These are phyloP conservation scores for Rhypophila decipiens DNA, from an alignment of 495 filamentous ascomycete species.

Conservation along the genomic window DNA sequence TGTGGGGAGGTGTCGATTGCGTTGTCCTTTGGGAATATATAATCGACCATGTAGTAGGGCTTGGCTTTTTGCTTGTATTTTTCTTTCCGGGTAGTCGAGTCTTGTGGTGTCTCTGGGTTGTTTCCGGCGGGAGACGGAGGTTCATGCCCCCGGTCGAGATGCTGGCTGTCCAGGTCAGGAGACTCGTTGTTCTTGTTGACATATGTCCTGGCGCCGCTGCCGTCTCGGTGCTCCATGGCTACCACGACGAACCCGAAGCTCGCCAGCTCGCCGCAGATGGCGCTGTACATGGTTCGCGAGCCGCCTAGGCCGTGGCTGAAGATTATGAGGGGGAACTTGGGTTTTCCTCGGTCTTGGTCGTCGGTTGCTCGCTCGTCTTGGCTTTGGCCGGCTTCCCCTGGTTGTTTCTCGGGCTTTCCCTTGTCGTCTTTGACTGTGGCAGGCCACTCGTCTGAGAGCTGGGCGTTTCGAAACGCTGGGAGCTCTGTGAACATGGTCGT, in stretches of 20 bases:
- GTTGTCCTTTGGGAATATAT: slow-evolving; percentile 39
- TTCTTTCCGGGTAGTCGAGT: slow-evolving; percentile 3
- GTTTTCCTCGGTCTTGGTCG: slow-evolving; percentile 4
- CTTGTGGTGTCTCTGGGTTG: neutral
- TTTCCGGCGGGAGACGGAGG: too few relatives aligned
- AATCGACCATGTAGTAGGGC: slow-evolving; percentile 35
- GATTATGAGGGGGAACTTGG: slow-evolving; percentile 56
- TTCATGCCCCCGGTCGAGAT: slow-evolving; percentile 14
- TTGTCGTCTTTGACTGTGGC: too few relatives aligned
- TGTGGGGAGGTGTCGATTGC: slow-evolving; percentile 30
- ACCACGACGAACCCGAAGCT: slow-evolving; percentile 62
- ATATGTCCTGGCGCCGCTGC: slow-evolving; percentile 55
- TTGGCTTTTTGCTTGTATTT: slow-evolving; percentile 5
- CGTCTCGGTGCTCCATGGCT: slow-evolving; percentile 64
- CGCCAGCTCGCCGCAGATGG: slow-evolving; percentile 56
- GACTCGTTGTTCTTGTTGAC: slow-evolving; percentile 32
- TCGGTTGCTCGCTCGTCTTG: slow-evolving; percentile 5
- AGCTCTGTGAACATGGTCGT: slow-evolving; percentile 53
- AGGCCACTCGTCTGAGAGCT: slow-evolving; percentile 23
- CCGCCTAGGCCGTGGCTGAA: slow-evolving; percentile 67
- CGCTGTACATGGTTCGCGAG: slow-evolving; percentile 54
- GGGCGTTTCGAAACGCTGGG: slow-evolving; percentile 49
- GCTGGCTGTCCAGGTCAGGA: slow-evolving; percentile 16
- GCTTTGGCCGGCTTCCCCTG: neutral
- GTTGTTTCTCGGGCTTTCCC: neutral